Percentiles rank a stretch among this genome's conserved stretches.
These are phyloP conservation scores for Pelargonium nanum DNA, from an alignment of 345 rosid genomes.

Conservation along the genomic window DNA sequence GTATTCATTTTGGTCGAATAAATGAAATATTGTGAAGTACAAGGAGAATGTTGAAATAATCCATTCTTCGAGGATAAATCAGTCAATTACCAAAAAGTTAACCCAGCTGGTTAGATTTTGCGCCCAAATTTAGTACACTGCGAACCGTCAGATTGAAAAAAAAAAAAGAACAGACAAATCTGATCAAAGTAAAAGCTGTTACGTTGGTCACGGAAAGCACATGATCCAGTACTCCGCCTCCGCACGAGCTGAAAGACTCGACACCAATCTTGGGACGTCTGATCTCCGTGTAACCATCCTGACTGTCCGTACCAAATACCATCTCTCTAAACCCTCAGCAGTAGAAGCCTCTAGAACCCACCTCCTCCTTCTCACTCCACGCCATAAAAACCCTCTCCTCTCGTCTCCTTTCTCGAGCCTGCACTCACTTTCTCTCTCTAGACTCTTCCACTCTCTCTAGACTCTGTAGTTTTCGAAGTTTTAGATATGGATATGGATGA, in stretches of 20 bases:
- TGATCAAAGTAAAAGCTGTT: neutral
- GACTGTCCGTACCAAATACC: neutral
- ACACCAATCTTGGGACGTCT: neutral
- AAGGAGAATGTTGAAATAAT: too few relatives aligned
- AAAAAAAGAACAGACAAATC: too few relatives aligned
- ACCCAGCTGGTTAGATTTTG: too few relatives aligned
- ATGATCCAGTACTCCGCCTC: neutral
- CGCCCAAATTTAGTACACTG: neutral
- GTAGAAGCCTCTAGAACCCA: neutral
- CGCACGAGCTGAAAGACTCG: neutral
- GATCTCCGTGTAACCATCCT: neutral
- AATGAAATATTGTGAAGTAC: too few relatives aligned
- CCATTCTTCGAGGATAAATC: too few relatives aligned
- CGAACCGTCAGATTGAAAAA: too few relatives aligned
- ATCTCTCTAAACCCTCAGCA: neutral
- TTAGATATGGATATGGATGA: conserved; percentile 14
- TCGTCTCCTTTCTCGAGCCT: neutral
- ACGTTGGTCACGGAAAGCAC: neutral
- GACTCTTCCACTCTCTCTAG: neutral
- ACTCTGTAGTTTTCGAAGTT: neutral
- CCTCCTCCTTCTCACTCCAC: neutral
- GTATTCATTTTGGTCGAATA: too few relatives aligned
- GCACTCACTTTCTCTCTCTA: neutral
- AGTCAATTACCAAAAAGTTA: too few relatives aligned
- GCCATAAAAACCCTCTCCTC: neutral